phyloP scores from a whole-genome alignment of 2,329 filamentous ascomycete species.

The Botrytis deweyae region DNA sequence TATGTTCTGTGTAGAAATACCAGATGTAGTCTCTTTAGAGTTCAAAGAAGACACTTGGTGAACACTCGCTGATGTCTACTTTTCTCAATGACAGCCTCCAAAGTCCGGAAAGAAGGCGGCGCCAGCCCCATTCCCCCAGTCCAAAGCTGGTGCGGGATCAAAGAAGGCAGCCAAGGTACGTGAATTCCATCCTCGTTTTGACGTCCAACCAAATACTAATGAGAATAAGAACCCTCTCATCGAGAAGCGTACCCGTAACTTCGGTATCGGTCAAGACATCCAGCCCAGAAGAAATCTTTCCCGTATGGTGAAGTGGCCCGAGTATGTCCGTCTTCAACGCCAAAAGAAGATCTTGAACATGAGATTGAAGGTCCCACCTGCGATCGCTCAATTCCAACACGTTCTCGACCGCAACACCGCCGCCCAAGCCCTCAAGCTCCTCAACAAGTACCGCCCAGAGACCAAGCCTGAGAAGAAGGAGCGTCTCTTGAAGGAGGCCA shows the following conservation, averaged over 20 bases:
- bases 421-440: constrained; percentile 96
- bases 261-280: constrained; percentile 97
- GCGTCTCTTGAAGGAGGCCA: constrained; percentile 96
- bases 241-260: constrained; percentile 98
- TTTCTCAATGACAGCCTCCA: constrained; percentile 99
- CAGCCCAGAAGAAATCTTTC: constrained; percentile 94
- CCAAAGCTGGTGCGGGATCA: constrained; percentile 74
- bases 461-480: constrained; percentile 99
- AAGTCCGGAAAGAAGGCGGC: constrained; percentile 98
- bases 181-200: constrained; percentile 37
- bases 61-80: constrained; percentile 92
- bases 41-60: constrained; percentile 82
- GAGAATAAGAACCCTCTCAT: constrained; percentile 86
- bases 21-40: constrained; percentile 74
- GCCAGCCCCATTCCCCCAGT: constrained; percentile 91
- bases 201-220: constrained; percentile 27
- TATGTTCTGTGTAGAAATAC: constrained; percentile 44
- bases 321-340: constrained; percentile 91
- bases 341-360: constrained; percentile 94
- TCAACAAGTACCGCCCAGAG: constrained; percentile 99
- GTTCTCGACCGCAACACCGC: constrained; percentile 96
- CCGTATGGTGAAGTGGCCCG: constrained; percentile 99
- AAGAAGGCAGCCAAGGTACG: constrained; percentile 98
- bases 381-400: constrained; percentile 96
- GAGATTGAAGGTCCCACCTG: constrained; percentile 96